phyloP scores from a whole-genome alignment of 2,329 filamentous ascomycete species.

The Sporothrix protearum region DNA sequence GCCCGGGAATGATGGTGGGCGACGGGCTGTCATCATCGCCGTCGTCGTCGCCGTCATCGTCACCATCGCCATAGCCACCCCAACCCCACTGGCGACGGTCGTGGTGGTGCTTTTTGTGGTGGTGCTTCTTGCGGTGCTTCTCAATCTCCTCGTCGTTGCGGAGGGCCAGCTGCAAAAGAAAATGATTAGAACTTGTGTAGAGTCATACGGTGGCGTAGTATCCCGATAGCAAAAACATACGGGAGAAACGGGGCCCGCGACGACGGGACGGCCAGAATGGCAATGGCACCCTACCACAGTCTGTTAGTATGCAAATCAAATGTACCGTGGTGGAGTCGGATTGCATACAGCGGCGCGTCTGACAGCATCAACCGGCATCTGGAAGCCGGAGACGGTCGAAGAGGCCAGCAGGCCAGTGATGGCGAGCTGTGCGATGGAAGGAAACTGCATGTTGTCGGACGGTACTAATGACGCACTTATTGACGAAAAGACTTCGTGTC shows the following conservation, averaged over 20 bases:
- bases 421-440: conserved; percentile 23
- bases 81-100: conserved; percentile 22
- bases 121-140: conserved; percentile 14
- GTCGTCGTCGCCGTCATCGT: conserved; percentile 20
- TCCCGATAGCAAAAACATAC: background rate
- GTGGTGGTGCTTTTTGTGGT: conserved; percentile 13
- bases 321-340: background rate
- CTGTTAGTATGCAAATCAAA: background rate
- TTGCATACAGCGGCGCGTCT: conserved; percentile 21
- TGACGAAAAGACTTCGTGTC: background rate
- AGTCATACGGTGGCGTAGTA: background rate
- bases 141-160: conserved; percentile 21
- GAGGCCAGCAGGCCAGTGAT: conserved; percentile 25
- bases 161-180: conserved; percentile 3
- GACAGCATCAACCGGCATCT: conserved; percentile 21
- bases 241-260: conserved; percentile 20
- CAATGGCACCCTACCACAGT: conserved; percentile 22
- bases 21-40: conserved; percentile 19
- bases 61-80: conserved; percentile 14
- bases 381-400: conserved; percentile 16
- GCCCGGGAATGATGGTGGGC: background rate
- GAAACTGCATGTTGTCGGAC: conserved; percentile 22
- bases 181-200: background rate
- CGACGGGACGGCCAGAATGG: conserved; percentile 22
- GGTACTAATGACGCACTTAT: too few relatives aligned